Evolutionary conservation across 164 flowering plant genomes (phyloP).

Genomic region (Vitis riparia): DNA sequence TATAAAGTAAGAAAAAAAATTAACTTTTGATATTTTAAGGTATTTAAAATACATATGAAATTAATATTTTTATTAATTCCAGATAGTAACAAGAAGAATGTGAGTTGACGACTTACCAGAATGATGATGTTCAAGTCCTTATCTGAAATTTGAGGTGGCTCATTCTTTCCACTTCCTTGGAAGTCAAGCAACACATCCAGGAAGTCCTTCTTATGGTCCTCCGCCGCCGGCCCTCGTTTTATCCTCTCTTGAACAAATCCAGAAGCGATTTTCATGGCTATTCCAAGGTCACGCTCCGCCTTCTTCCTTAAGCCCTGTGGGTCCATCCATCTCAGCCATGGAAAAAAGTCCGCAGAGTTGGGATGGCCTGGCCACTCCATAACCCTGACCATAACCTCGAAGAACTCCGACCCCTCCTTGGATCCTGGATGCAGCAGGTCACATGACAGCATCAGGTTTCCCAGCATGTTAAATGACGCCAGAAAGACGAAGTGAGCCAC

Average conservation of each 20-base stretch:
- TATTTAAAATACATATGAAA: too few species aligned
- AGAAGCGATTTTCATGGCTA: conserved; percentile 33
- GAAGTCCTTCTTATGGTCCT: conserved; percentile 27
- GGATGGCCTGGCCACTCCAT: conserved; percentile 38
- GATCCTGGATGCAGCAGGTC: conserved; percentile 33
- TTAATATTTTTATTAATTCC: too few species aligned
- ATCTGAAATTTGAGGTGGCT: conserved; percentile 28
- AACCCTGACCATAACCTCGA: conserved; percentile 26
- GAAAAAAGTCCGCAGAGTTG: conserved; percentile 35
- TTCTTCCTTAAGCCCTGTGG: conserved; percentile 37
- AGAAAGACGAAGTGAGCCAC: conserved; percentile 36
- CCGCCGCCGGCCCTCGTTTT: not conserved
- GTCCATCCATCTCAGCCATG: conserved; percentile 36
- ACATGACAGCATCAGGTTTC: conserved; percentile 43
- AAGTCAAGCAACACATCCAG: conserved; percentile 46
- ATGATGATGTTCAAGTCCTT: conserved; percentile 33
- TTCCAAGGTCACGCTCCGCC: conserved; percentile 33
- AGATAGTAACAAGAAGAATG: too few species aligned
- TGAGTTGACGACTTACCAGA: conserved; percentile 23
- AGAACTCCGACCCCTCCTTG: conserved; percentile 28
- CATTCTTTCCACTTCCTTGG: conserved; percentile 34
- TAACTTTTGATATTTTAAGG: too few species aligned
- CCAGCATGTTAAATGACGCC: conserved; percentile 39
- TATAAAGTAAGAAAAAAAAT: too few species aligned
- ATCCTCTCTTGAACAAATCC: conserved; percentile 32